Evolutionary conservation across 2,329 filamentous ascomycete genomes (phyloP), one percentile per base, ranked within the genome.

Genomic region (Pyrenophora tritici-repentis): DNA sequence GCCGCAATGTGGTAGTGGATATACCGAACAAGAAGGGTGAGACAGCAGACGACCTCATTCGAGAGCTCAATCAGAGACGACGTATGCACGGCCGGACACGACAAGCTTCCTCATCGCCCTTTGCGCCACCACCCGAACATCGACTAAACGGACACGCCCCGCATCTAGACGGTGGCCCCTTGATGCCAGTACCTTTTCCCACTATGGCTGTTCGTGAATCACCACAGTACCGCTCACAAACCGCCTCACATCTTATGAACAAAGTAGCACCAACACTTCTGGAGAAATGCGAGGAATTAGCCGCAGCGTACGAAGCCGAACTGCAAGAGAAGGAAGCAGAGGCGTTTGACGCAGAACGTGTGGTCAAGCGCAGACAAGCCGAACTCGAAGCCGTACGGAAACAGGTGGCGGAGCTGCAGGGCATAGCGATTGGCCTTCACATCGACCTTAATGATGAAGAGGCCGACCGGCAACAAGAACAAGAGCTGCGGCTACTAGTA

Each of bases 21-120:
- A 87, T 97, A 46, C 81, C 85, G 16, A 99, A 97, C 70, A 80
- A 85, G 45, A 85, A 90, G 49, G 90, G 91, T 22, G 82, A 96
- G 56, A 89, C 90, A 1, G 91, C 91, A 9, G 90, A 96, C 64
- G 88, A 93, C 58, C 79, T 96, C 44, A 91, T 96, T 62, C 86
- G 89, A 67, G 78, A 81, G 45, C 76, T 84, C 32, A 94, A 96
- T 81, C 85, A 79, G 55, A 76, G 80, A 44, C 85, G 88, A 55
- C 83, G 87, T 42, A 83, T 87, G 46, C 79, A 82, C 53, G 65
- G 63, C 34, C 72, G 73, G 17, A 80, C 82, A 5, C 86, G 86
- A 10, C 84, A 90, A 53, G 81, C 89, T 6, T 96, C 91, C 0
- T 96, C 91, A 0, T 92, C 80, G 4, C 81, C 81, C 1, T 80